Evolutionary conservation across 140 eudicot species (phyloP).

Genomic region (Bidens hawaiensis): DNA sequence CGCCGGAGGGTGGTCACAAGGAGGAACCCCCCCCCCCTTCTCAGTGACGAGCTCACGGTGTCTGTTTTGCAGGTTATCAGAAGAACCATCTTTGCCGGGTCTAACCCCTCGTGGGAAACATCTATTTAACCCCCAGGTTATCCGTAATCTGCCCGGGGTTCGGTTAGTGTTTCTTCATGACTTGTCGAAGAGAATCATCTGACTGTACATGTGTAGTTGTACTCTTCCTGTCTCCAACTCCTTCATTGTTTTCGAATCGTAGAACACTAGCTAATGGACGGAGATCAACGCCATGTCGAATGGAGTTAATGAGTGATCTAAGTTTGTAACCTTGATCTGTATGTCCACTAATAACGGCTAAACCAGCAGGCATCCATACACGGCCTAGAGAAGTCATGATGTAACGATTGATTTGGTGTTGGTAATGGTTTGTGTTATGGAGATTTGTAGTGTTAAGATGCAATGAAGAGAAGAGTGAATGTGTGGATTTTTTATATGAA

Average conservation of each 20-base stretch:
- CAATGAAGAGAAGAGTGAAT: background rate
- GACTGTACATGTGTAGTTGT: slow-evolving; percentile 6
- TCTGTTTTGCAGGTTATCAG: too few relatives aligned
- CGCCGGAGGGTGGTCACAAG: too few relatives aligned
- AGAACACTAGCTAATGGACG: slow-evolving; percentile 40
- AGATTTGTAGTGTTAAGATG: background rate
- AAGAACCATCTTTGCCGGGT: too few relatives aligned
- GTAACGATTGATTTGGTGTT: background rate
- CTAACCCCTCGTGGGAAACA: too few relatives aligned
- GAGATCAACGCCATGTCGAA: slow-evolving; percentile 32
- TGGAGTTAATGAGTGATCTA: slow-evolving; percentile 36
- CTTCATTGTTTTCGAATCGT: slow-evolving; percentile 24
- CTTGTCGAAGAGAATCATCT: slow-evolving; percentile 56
- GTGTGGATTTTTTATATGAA: background rate
- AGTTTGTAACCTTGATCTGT: slow-evolving; percentile 44
- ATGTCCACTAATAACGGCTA: slow-evolving; percentile 42
- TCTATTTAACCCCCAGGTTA: too few relatives aligned
- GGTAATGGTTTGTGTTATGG: background rate
- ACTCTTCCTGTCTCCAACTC: slow-evolving; percentile 17
- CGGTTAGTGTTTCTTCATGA: too few relatives aligned
- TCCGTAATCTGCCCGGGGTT: too few relatives aligned
- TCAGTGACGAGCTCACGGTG: too few relatives aligned
- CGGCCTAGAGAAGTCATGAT: slow-evolving; percentile 37
- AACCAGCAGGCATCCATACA: slow-evolving; percentile 44
- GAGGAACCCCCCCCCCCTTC: too few relatives aligned